These are phyloP conservation scores for Ceratorhiza oryzae-sativae DNA, from an alignment of 1,284 basidiomycete species.

Conservation along the genomic window DNA sequence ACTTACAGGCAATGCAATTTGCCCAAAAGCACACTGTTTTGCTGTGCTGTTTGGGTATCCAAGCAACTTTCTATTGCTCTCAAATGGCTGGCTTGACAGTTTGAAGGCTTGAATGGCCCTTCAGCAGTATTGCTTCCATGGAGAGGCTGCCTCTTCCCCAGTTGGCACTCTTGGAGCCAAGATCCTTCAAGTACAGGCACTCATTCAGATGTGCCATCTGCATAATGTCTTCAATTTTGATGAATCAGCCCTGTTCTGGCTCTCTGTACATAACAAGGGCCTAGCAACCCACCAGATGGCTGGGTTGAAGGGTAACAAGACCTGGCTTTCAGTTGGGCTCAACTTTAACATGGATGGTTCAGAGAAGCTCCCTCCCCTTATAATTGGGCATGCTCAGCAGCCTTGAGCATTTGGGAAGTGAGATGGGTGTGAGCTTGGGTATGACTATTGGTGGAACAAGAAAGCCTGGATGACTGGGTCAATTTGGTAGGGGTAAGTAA, in stretches of 20 bases:
- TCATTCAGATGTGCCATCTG: slow-evolving; percentile 45
- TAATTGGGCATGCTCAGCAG: slow-evolving; percentile 49
- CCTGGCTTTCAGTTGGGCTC: slow-evolving; percentile 48
- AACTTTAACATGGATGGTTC: slow-evolving; percentile 50
- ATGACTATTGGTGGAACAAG: slow-evolving; percentile 48
- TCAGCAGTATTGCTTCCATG: slow-evolving; percentile 49
- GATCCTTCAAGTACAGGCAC: neutral
- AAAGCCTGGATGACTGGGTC: slow-evolving; percentile 51
- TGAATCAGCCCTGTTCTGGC: slow-evolving; percentile 52
- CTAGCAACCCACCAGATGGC: slow-evolving; percentile 44
- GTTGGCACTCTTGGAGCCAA: neutral
- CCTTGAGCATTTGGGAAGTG: slow-evolving; percentile 47
- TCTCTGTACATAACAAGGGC: slow-evolving; percentile 45
- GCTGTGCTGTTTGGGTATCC: neutral
- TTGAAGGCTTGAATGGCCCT: slow-evolving; percentile 43
- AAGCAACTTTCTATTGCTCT: neutral
- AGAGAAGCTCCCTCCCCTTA: slow-evolving; percentile 46
- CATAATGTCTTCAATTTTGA: slow-evolving; percentile 53
- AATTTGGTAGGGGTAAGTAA: neutral
- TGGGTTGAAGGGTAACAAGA: slow-evolving; percentile 47
- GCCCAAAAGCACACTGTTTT: slow-evolving; percentile 5
- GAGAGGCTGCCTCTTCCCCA: slow-evolving; percentile 51
- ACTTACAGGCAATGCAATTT: neutral
- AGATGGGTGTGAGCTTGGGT: slow-evolving; percentile 46
- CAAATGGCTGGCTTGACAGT: slow-evolving; percentile 8